These are phyloP conservation scores for Eucalyptus sideroxylon DNA, from an alignment of 345 rosid species.

Conservation along the genomic window DNA sequence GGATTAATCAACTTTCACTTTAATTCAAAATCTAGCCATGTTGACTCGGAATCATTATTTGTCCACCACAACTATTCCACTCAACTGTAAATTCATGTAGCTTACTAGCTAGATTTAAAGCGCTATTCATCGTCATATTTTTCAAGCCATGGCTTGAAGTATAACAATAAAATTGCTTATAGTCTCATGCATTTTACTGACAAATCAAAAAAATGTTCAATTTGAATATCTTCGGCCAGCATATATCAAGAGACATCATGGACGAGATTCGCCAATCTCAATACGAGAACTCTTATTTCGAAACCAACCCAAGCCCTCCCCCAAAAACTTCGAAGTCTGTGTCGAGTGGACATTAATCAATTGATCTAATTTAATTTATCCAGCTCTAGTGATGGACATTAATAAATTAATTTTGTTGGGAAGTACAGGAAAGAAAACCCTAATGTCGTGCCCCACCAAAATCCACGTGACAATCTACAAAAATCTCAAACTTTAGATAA, in stretches of 20 bases:
- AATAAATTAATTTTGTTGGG: background rate
- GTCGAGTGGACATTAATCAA: too few species aligned
- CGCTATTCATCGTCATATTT: fast-evolving
- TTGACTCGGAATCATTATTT: too few species aligned
- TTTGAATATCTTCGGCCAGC: too few species aligned
- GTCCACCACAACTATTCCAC: fast-evolving
- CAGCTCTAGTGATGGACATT: too few species aligned
- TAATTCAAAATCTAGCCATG: fast-evolving
- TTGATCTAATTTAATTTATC: too few species aligned
- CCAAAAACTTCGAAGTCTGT: fast-evolving
- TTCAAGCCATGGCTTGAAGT: background rate
- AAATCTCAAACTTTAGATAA: too few species aligned
- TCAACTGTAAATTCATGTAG: background rate
- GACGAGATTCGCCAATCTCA: background rate
- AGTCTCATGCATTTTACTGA: too few species aligned
- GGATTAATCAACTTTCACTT: background rate
- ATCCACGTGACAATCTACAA: background rate
- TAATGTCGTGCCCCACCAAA: background rate
- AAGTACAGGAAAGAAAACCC: background rate
- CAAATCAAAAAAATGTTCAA: too few species aligned
- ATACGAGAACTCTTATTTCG: background rate
- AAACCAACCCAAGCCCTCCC: background rate
- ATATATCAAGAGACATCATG: background rate
- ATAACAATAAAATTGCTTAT: fast-evolving
- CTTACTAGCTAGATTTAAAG: too few species aligned